A percentile compares a stretch with the other conserved stretches of the same genome.
Evolutionary conservation across 1,284 basidiomycete genomes (phyloP).

Genomic region (Mycena citricolor): DNA sequence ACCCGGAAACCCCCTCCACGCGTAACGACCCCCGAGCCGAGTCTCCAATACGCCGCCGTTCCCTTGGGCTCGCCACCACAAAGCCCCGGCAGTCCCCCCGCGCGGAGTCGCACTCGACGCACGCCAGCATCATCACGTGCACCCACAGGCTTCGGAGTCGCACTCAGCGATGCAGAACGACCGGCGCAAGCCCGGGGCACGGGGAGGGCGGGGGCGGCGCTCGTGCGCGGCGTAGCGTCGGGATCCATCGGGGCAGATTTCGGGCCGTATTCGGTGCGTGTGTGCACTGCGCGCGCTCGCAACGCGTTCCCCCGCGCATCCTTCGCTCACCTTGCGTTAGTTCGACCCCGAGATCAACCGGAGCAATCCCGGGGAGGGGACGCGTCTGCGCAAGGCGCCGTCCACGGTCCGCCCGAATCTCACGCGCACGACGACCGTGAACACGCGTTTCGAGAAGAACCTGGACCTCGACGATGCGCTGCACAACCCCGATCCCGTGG

Average conservation of each 20-base stretch:
- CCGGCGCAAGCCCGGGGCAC: constrained; percentile 2
- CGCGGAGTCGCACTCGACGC: too few relatives aligned
- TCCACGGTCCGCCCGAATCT: constrained; percentile 9
- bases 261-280: constrained; percentile 76
- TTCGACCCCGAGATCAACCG: constrained; percentile 21
- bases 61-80: too few relatives aligned
- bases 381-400: constrained; percentile 17
- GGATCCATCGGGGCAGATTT: constrained; percentile 73
- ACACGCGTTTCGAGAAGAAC: constrained; percentile 51
- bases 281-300: not conserved
- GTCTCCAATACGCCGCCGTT: too few relatives aligned
- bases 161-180: too few relatives aligned
- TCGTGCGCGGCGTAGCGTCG: constrained; percentile 60
- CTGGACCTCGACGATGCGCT: constrained; percentile 79
- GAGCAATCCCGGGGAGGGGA: constrained; percentile 16
- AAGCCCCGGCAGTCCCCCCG: too few relatives aligned
- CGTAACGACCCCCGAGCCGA: too few relatives aligned
- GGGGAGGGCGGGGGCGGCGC: constrained; percentile 10
- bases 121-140: too few relatives aligned
- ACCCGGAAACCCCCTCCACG: too few relatives aligned
- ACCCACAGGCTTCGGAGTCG: too few relatives aligned
- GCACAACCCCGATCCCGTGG: constrained; percentile 73
- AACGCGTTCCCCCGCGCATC: constrained; percentile 6
- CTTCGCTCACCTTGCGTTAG: constrained; percentile 5
- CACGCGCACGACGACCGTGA: constrained; percentile 21